These are phyloP conservation scores for Dalechampia spathulata DNA, from an alignment of 441 rosid species.

Conservation along the genomic window DNA sequence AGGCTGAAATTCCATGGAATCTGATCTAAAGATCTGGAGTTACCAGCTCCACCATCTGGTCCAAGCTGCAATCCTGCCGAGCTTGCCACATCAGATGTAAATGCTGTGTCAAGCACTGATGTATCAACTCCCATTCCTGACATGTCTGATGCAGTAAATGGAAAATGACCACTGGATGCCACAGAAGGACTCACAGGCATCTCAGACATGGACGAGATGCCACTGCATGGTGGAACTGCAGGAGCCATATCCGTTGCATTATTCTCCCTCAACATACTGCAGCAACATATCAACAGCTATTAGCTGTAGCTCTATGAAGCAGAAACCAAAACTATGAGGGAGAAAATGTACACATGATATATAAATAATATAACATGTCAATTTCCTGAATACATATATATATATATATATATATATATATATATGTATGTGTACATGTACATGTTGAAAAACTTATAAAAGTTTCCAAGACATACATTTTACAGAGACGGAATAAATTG, in stretches of 20 bases:
- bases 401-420: too few species aligned
- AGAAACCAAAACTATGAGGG: background rate
- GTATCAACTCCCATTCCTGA: constrained; percentile 90
- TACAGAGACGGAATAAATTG: too few species aligned
- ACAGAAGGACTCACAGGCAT: constrained; percentile 92
- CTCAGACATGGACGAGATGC: constrained; percentile 75
- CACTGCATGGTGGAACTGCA: constrained; percentile 52
- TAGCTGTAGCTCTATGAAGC: constrained; percentile 4
- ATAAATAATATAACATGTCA: too few species aligned
- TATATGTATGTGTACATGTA: too few species aligned
- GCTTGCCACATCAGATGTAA: constrained; percentile 82
- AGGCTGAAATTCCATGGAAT: constrained; percentile 92
- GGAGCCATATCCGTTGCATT: constrained; percentile 49
- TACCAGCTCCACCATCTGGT: constrained; percentile 62
- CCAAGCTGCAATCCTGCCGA: constrained; percentile 85
- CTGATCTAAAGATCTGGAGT: constrained; percentile 79
- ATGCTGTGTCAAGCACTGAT: constrained; percentile 79
- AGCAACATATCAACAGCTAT: constrained; percentile 19
- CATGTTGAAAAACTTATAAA: too few species aligned
- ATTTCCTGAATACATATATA: too few species aligned
- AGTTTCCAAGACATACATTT: too few species aligned
- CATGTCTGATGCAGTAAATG: constrained; percentile 77
- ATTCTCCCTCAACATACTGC: constrained; percentile 71
- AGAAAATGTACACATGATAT: too few species aligned
- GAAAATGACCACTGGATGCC: constrained; percentile 83